Evolutionary conservation across 2,329 filamentous ascomycete species (phyloP).

Genomic region (Chaetomiaceae sp.): DNA sequence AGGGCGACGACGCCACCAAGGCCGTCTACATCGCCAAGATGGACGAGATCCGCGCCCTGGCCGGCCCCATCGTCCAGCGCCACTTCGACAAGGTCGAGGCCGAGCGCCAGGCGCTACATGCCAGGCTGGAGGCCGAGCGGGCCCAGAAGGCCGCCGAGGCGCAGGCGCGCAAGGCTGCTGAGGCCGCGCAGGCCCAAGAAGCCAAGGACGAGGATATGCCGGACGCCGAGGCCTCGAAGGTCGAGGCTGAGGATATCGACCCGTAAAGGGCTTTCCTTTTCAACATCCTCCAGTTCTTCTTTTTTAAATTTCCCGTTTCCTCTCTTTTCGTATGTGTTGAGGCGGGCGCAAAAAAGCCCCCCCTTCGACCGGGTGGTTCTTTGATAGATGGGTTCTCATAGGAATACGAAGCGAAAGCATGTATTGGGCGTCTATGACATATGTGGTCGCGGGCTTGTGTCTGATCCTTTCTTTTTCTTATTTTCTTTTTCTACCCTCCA

Average conservation of each 20-base stretch:
- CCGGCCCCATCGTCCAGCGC: constrained; percentile 86
- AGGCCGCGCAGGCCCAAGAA: constrained; percentile 46
- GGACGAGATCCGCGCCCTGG: constrained; percentile 87
- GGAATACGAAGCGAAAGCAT: constrained; percentile 25
- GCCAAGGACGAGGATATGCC: constrained; percentile 59
- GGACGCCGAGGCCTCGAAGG: constrained; percentile 51
- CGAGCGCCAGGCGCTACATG: constrained; percentile 73
- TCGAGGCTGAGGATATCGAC: constrained; percentile 43
- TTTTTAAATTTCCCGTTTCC: too few species aligned
- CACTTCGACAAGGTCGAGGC: constrained; percentile 92
- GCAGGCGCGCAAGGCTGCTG: constrained; percentile 50
- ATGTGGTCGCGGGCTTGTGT: too few species aligned
- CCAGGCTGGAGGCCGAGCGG: constrained; percentile 71
- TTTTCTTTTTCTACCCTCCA: too few species aligned
- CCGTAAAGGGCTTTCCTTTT: constrained; percentile 11
- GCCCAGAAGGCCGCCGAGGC: constrained; percentile 63
- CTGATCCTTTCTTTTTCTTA: too few species aligned
- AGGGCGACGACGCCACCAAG: constrained; percentile 92
- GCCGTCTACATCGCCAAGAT: constrained; percentile 91
- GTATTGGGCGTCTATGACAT: constrained; percentile 18
- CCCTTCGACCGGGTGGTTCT: constrained; percentile 17
- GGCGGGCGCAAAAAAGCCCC: constrained; percentile 11
- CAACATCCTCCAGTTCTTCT: not conserved
- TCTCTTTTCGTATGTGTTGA: constrained; percentile 5
- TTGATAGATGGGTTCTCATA: constrained; percentile 22